Conservation (phyloP, 1,284 basidiomycete species). For the Apiotrichum sp. region DNA sequence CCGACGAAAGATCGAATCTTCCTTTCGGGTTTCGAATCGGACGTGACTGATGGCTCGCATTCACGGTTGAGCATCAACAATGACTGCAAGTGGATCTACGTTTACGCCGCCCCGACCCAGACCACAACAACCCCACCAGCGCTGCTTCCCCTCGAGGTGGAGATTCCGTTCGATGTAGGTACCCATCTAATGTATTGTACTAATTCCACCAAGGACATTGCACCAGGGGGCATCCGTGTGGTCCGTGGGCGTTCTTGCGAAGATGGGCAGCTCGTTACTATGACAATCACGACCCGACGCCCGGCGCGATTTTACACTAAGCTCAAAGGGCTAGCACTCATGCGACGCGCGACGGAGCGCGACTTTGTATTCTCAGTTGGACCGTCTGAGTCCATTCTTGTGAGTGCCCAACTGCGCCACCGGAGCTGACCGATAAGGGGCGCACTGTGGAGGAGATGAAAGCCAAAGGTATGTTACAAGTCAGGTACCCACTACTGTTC, state of each 20-base stretch:
- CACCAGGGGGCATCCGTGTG: constrained; percentile 4
- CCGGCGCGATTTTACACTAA: constrained; percentile 17
- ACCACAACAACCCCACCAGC: constrained; percentile 2
- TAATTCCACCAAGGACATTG: too few relatives aligned
- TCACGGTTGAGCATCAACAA: constrained; percentile 12
- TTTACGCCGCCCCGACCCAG: constrained; percentile 1
- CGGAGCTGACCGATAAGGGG: constrained; percentile 1
- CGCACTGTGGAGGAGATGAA: constrained; percentile 13
- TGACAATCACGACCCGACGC: constrained; percentile 16
- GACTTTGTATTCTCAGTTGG: constrained; percentile 18
- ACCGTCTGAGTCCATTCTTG: constrained; percentile 7
- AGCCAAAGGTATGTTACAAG: constrained; percentile 6
- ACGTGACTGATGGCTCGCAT: not conserved
- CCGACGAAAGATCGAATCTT: not conserved
- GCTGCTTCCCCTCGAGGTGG: constrained; percentile 15
- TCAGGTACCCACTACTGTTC: too few relatives aligned
- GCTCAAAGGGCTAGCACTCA: constrained; percentile 1
- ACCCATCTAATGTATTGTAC: too few relatives aligned
- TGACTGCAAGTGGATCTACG: constrained; percentile 15
- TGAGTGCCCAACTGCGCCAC: not conserved
- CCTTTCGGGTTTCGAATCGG: not conserved
- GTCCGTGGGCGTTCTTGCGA: not conserved
- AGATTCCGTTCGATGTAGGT: constrained; percentile 19
- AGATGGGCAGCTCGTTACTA: not conserved
- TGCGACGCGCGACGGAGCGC: constrained; percentile 18